Percentiles rank a stretch among this genome's conserved stretches.
Conservation (phyloP, 164 flowering plant genomes). For the Umbellularia californica region DNA sequence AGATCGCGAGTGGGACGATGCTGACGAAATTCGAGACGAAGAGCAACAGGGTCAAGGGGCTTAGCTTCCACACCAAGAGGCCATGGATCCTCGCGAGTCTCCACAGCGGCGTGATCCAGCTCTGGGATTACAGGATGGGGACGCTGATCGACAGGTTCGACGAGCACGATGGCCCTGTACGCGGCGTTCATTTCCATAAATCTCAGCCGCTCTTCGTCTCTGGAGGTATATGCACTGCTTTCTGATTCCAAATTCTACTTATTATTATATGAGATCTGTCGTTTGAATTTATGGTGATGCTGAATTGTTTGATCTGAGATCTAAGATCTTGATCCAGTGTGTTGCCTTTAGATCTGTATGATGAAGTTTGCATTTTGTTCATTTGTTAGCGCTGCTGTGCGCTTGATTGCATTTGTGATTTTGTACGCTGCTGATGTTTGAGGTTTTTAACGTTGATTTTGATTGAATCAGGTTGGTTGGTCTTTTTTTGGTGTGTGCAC, state of each 20-base stretch:
- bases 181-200: conserved; percentile 87
- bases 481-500: no score
- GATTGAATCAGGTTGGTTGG: no score
- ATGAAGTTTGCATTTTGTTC: no score
- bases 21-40: conserved; percentile 96
- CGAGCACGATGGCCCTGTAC: conserved; percentile 94
- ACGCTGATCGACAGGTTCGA: conserved; percentile 86
- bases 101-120: conserved; percentile 97
- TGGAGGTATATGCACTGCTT: conserved; percentile 49
- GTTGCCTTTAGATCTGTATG: no score
- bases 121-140: conserved; percentile 97
- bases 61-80: conserved; percentile 87
- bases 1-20: conserved; percentile 32
- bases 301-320: no score
- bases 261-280: no score
- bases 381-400: no score
- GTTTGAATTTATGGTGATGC: no score
- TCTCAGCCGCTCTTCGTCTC: conserved; percentile 93
- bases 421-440: no score
- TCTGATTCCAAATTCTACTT: neutral
- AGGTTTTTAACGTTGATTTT: no score
- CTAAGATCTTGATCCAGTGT: no score
- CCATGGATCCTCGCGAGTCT: conserved; percentile 97
- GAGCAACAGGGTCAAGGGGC: conserved; percentile 90
- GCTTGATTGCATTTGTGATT: no score